Conservation (phyloP, 2,329 filamentous ascomycete species). For the Colletotrichum gigasporum region DNA sequence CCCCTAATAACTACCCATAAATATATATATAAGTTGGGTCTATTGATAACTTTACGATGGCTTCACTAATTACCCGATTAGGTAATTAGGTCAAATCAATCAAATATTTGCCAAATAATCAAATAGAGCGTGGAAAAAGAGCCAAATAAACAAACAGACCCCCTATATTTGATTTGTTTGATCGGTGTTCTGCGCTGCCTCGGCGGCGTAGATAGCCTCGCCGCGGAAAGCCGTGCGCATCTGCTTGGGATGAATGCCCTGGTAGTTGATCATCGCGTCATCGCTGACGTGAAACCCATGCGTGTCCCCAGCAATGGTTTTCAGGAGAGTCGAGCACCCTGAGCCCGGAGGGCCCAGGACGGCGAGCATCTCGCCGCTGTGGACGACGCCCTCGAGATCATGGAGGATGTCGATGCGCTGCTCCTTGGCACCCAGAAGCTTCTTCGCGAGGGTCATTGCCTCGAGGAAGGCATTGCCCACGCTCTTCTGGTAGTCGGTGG, state of each 20-base stretch:
- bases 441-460: slow-evolving; percentile 39
- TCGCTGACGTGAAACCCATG: slow-evolving; percentile 60
- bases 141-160: no score
- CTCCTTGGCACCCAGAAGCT: slow-evolving; percentile 36
- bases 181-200: no score
- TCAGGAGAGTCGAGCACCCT: slow-evolving; percentile 76
- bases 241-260: slow-evolving; percentile 24
- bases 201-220: slow-evolving; percentile 73
- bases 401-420: slow-evolving; percentile 59
- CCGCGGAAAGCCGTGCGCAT: slow-evolving; percentile 49
- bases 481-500: slow-evolving; percentile 53
- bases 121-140: no score
- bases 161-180: no score
- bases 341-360: slow-evolving; percentile 63
- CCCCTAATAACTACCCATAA: no score
- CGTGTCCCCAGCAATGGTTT: slow-evolving; percentile 71
- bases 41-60: no score
- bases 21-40: no score
- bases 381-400: slow-evolving; percentile 61
- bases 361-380: slow-evolving; percentile 65
- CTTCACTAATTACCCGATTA: no score
- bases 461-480: slow-evolving; percentile 47
- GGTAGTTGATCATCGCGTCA: slow-evolving; percentile 26
- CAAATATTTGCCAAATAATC: no score
- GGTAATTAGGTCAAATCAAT: no score